Evolutionary conservation across 2,329 filamentous ascomycete genomes (phyloP), one percentile per base, ranked within the genome.

Genomic region (Ceratocystiopsis sp.): DNA sequence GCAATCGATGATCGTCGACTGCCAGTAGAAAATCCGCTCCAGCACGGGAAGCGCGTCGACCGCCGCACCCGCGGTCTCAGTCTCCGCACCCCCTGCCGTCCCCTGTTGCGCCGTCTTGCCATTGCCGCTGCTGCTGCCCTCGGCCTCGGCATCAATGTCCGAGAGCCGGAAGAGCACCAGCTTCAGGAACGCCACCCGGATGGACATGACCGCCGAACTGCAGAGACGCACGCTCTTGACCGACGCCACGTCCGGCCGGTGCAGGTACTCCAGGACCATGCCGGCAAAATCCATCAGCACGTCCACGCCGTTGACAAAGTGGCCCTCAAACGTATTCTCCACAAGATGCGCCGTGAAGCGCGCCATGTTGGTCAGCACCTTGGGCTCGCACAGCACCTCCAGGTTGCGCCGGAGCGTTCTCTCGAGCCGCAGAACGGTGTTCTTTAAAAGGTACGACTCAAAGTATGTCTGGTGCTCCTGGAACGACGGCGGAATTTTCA

Each of bases 401-500:
- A 83, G 76, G 49, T 87, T 74, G 2, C 80, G 61, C 47, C 84
- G 75, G 10, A 96, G 69, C 18, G 75, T 68, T 45, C 73, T 81
- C 33, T 74, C 73, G 15, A 94, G 62, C 29, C 81, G 75, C 3
- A 76, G 71, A 38, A 95, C 71, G 0, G 83, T 77, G 49, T 80
- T 80, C 25, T 78, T 75, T 17, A 96, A 65, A 3, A 96, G 65
- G 55, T 87, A 95, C 0, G 91, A 93, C 55, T 93, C 85, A 51
- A 98, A 95, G 57, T 87, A 93, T 0, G 86, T 85, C 54, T 95
- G 87, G 52, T 96, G 86, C 56, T 96, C 91, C 51, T 89, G 76
- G 54, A 93, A 94, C 0, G 89, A 87, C 1, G 91, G 85, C 2
- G 93, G 91, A 0, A 89, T 81, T 57, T 91, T 94, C 42, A 84